Evolutionary conservation across 345 rosid genomes (phyloP).

Genomic region (Populus ilicifolia): DNA sequence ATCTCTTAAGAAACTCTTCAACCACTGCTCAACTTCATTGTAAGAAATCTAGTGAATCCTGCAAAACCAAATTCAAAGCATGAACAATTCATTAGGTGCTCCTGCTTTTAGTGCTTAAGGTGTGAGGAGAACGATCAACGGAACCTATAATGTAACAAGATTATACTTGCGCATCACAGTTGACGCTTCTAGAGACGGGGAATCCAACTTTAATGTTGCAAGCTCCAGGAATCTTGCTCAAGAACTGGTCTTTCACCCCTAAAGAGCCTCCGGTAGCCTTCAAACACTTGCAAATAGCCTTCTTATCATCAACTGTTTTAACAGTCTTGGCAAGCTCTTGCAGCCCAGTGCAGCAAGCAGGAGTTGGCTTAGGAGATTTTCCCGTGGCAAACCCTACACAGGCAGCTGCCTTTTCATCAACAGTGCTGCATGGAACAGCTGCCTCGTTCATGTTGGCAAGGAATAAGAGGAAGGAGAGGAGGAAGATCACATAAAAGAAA

Average conservation of each 20-base stretch:
- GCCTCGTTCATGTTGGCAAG: constrained; percentile 11
- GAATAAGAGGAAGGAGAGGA: constrained; percentile 22
- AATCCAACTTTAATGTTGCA: constrained; percentile 43
- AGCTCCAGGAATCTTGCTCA: constrained; percentile 33
- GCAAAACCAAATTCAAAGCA: background rate
- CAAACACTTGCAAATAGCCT: constrained; percentile 34
- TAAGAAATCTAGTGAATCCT: constrained; percentile 15
- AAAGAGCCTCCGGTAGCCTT: constrained; percentile 20
- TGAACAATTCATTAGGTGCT: background rate
- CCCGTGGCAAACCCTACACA: constrained; percentile 34
- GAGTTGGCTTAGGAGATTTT: constrained; percentile 8
- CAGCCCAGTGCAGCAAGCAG: constrained; percentile 28
- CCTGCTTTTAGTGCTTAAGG: background rate
- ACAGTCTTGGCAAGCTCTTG: constrained; percentile 24
- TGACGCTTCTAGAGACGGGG: constrained; percentile 30
- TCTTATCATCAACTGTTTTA: constrained; percentile 31
- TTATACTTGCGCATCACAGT: constrained; percentile 33
- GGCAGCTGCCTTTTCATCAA: constrained; percentile 24
- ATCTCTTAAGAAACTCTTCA: background rate
- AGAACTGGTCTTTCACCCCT: constrained; percentile 33
- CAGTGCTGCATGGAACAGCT: constrained; percentile 15
- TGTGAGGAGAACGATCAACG: background rate
- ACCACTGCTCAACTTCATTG: background rate
- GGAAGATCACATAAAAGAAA: background rate
- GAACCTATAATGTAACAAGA: background rate